Base-by-base conservation (phyloP, 257 asterid species). In the Eucommia ulmoides region DNA sequence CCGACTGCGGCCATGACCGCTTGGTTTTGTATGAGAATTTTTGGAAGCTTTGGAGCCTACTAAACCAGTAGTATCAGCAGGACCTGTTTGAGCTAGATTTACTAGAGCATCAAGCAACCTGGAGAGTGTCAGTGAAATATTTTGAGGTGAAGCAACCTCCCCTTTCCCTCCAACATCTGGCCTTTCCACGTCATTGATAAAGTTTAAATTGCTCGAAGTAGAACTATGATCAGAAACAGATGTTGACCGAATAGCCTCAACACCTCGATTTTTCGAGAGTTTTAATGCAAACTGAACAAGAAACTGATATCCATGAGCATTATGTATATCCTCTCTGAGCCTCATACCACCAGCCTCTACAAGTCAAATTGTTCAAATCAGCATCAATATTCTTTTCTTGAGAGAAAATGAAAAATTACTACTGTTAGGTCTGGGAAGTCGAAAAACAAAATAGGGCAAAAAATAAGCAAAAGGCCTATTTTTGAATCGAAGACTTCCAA, bases 231-330 rank as follows among this genome's bases (percentile, higher is more conserved):
- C 79, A 22, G 80, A 51, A 62, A 64, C 41, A 45, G 65, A 56
- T 51, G 50, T 54, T 45, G 77, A 65, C 56, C 68, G 41, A 33
- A 65, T 66, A 44, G 75, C 59, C 56, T 69, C 81, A 72, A 68
- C 69, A 50, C 58, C 69, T 70, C 68, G 76, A 56, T 61, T 69
- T 62, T 73, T 77, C 9, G 94, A 79, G 45, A 91, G 82, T 62
- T 78, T 63, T 76, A 86, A 77, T 50, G 99, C 94, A 83, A 91
- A 91, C 74, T 86, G 99, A 65, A 91, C 93, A 54, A 91, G 69
- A 78, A 69, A 86, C 56, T 91, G 99, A 74, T 91, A 91, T 51
- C 99, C 99, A 68, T 91, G 99, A 55, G 97, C 97, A 55, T 91
- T 91, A 70, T 81, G 99, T 70, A 91, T 75, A 69, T 86, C 97